These are phyloP conservation scores for Aspergillus sp. DNA, from an alignment of 2,329 filamentous ascomycete species.

Conservation along the genomic window DNA sequence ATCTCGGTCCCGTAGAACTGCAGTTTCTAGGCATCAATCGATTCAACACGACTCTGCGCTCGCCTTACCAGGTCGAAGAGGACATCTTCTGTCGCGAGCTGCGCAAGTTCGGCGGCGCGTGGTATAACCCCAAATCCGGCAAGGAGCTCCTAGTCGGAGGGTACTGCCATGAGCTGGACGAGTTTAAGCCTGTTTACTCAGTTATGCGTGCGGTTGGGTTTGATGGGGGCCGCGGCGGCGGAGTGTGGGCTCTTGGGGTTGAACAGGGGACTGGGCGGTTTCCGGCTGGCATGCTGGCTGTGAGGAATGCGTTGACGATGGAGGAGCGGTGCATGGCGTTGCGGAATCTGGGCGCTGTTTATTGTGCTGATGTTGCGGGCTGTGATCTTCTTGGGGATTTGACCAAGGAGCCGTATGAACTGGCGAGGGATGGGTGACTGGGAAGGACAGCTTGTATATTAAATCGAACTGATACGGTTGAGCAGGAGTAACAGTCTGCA, in stretches of 20 bases:
- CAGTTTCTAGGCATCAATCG: slow-evolving; percentile 1
- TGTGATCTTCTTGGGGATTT: slow-evolving; percentile 2
- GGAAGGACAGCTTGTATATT: too few relatives aligned
- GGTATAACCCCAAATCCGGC: neutral
- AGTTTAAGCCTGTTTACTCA: neutral
- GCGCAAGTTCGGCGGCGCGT: slow-evolving; percentile 1
- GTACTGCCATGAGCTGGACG: neutral
- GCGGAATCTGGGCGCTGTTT: neutral
- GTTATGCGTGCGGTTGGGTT: slow-evolving; percentile 2
- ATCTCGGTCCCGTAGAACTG: slow-evolving; percentile 1
- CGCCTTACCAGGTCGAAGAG: neutral
- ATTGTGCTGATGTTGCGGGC: neutral
- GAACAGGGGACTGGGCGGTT: neutral
- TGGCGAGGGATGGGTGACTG: neutral
- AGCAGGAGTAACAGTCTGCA: too few relatives aligned
- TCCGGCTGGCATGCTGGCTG: neutral
- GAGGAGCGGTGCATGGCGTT: slow-evolving; percentile 1
- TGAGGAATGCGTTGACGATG: slow-evolving; percentile 8
- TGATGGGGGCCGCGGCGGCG: neutral
- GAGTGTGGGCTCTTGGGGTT: slow-evolving; percentile 1
- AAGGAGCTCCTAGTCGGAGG: neutral
- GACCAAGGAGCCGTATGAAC: neutral
- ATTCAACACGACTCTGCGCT: slow-evolving; percentile 1
- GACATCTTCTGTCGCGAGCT: slow-evolving; percentile 1
- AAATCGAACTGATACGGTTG: too few relatives aligned